phyloP scores from a whole-genome alignment of 108 stramenopile genomes.

The Epipyxis sp. region DNA sequence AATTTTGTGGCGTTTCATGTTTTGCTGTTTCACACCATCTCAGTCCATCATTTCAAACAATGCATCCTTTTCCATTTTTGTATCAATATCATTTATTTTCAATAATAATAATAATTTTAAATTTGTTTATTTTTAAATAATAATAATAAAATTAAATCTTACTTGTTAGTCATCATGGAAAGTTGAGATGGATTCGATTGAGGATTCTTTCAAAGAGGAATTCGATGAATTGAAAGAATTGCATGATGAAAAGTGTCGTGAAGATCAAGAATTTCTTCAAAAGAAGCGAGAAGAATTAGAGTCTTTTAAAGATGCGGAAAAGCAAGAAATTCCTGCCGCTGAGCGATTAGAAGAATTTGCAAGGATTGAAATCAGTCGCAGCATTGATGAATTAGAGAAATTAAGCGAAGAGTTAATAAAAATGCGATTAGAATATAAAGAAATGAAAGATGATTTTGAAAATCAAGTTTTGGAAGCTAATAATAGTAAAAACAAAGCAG shows the following conservation, averaged over 20 bases:
- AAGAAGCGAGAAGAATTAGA: constrained; percentile 6
- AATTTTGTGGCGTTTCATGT: too few relatives aligned
- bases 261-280: background rate
- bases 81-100: too few relatives aligned
- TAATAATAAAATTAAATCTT: too few relatives aligned
- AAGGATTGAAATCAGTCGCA: background rate
- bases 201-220: background rate
- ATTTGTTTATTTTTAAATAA: too few relatives aligned
- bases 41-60: too few relatives aligned
- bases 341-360: constrained; percentile 19
- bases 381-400: background rate
- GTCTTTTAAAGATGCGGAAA: constrained; percentile 2
- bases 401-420: background rate
- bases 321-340: constrained; percentile 11
- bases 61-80: too few relatives aligned
- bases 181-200: too few relatives aligned
- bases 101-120: too few relatives aligned
- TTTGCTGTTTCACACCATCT: too few relatives aligned
- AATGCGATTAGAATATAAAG: background rate
- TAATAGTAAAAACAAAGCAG: background rate
- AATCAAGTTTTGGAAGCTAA: constrained; percentile 8
- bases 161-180: too few relatives aligned
- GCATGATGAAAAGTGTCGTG: background rate
- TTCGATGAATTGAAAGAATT: background rate
- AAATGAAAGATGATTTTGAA: background rate